Evolutionary conservation across 495 filamentous ascomycete species (phyloP).

Genomic region (Daldinia vernicosa): DNA sequence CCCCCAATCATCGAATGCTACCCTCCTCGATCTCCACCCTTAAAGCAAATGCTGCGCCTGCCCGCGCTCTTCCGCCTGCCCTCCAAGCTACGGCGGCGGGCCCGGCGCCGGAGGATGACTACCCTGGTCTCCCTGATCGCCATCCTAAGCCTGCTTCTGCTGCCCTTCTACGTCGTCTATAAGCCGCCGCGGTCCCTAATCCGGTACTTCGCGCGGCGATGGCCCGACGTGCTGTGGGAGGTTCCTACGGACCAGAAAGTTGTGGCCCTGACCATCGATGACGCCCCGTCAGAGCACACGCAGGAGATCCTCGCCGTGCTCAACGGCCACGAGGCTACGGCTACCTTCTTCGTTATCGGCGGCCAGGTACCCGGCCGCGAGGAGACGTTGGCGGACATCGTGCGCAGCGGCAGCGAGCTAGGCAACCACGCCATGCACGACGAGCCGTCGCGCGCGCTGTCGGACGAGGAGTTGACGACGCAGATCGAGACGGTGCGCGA

Average conservation of each 20-base stretch:
- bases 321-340: conserved; percentile 63
- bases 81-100: conserved; percentile 60
- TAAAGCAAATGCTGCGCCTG: conserved; percentile 49
- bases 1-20: conserved; percentile 24
- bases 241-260: conserved; percentile 65
- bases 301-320: conserved; percentile 73
- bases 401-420: conserved; percentile 73
- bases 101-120: conserved; percentile 63
- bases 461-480: conserved; percentile 50
- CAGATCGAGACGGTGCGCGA: conserved; percentile 58
- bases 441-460: conserved; percentile 67
- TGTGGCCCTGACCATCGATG: conserved; percentile 85
- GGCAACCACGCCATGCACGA: conserved; percentile 89
- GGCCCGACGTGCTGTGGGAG: conserved; percentile 80
- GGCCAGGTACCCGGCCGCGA: conserved; percentile 72
- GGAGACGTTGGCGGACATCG: conserved; percentile 64
- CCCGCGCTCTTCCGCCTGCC: conserved; percentile 60
- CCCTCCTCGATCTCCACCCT: conserved; percentile 6
- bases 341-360: conserved; percentile 85
- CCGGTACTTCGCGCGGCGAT: conserved; percentile 70
- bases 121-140: conserved; percentile 64
- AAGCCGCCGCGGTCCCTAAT: conserved; percentile 76
- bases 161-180: conserved; percentile 74
- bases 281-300: conserved; percentile 79
- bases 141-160: conserved; percentile 54